Evolutionary conservation across 2,329 filamentous ascomycete species (phyloP), one percentile per base, ranked within the genome.

Genomic region (Blastomyces gilchristii): DNA sequence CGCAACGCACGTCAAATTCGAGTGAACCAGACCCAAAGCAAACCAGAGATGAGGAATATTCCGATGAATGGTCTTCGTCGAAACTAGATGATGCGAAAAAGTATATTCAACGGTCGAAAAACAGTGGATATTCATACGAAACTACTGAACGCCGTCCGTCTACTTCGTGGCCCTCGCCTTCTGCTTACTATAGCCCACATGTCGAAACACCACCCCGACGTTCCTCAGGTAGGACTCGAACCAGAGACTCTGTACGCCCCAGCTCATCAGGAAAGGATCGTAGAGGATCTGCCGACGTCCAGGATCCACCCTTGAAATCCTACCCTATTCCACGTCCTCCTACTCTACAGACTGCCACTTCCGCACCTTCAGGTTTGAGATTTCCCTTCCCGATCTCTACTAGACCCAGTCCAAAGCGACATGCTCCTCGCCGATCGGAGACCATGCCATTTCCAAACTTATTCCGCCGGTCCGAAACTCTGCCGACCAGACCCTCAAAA

Each of bases 31-130:
- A 70, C 18, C 63, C 64, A 53, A 63, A 62, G 57, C 58, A 60
- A 71, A 41, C 68, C 71, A 7, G 69, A 71, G 71, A 72, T 7
- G 64, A 66, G 18, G 67, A 72, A 41, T 68, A 67, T 14, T 67
- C 68, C 8, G 72, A 71, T 34, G 67, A 64, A 22, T 72, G 53
- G 66, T 67, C 71, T 31, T 68, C 68, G 34, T 61, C 65, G 18
- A 78, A 77, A 66, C 69, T 74, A 41, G 70, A 76, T 53, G 68
- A 67, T 34, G 74, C 74, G 14, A 69, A 71, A 61, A 71, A 75
- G 58, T 78, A 80, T 65, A 79, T 79, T 58, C 66, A 68, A 56
- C 72, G 72, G 25, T 72, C 73, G 37, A 73, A 70, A 64, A 68
- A 65, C 49, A 67, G 65, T 45, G 67, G 56, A 16, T 58, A 58